These are phyloP conservation scores for Saturnispora gosingensis DNA, from an alignment of 805 yeast species.

Conservation along the genomic window DNA sequence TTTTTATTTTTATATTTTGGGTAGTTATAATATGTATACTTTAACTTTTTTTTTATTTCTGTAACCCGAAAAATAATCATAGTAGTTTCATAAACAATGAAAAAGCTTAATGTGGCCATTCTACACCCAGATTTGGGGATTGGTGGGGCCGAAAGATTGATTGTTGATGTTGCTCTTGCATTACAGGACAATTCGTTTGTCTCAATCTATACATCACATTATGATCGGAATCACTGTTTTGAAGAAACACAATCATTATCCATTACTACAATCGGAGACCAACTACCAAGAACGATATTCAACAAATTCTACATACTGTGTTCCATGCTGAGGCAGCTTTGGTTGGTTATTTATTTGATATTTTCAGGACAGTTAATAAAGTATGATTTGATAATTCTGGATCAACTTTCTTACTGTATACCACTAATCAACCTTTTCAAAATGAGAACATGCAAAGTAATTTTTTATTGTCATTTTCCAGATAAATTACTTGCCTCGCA, in stretches of 20 bases:
- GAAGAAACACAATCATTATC: constrained; percentile 69
- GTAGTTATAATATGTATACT: not conserved
- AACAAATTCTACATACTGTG: constrained; percentile 71
- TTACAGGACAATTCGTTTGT: constrained; percentile 56
- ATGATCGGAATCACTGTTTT: constrained; percentile 79
- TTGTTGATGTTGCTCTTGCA: constrained; percentile 91
- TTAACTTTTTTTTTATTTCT: not conserved
- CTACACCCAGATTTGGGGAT: constrained; percentile 95
- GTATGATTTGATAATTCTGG: constrained; percentile 73
- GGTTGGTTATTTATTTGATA: constrained; percentile 41
- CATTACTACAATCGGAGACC: constrained; percentile 74
- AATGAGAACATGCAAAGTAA: constrained; percentile 36
- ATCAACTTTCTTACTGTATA: constrained; percentile 77
- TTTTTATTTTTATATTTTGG: not conserved
- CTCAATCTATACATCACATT: constrained; percentile 77
- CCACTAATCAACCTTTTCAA: constrained; percentile 54
- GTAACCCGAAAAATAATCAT: not conserved
- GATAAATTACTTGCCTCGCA: constrained; percentile 70
- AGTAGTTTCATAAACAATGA: not conserved
- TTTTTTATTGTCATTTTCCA: constrained; percentile 96
- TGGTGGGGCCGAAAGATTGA: constrained; percentile 96
- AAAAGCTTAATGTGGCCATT: constrained; percentile 47
- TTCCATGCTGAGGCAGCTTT: constrained; percentile 77
- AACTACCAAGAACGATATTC: constrained; percentile 58
- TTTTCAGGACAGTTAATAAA: constrained; percentile 36